phyloP scores from a whole-genome alignment of 2,329 filamentous ascomycete species.

The Sporothrix protearum region DNA sequence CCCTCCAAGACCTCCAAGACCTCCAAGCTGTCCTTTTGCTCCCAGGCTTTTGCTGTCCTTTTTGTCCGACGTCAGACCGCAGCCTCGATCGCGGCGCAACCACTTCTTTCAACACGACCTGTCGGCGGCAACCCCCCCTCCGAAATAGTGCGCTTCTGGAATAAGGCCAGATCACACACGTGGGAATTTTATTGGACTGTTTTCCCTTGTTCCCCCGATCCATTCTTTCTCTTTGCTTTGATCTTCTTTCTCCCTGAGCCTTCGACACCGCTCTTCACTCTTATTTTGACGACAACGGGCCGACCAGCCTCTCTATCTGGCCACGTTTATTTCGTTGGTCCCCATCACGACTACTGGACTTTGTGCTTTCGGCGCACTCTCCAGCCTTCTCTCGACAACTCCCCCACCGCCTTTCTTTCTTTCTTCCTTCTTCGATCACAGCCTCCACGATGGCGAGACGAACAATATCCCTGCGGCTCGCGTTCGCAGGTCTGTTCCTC shows the following conservation, averaged over 20 bases:
- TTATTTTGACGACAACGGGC: background rate
- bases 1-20: constrained; percentile 24
- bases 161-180: constrained; percentile 22
- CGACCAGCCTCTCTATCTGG: background rate
- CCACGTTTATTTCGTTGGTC: background rate
- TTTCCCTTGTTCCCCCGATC: background rate
- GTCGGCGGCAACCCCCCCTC: background rate
- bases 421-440: background rate
- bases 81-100: constrained; percentile 11
- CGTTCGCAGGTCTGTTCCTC: constrained; percentile 42
- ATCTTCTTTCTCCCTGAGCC: background rate
- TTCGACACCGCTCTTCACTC: background rate
- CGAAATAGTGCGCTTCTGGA: background rate
- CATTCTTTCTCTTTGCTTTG: background rate
- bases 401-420: background rate
- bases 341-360: background rate
- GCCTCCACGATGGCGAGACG: constrained; percentile 38
- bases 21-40: constrained; percentile 24
- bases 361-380: background rate
- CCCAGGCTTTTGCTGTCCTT: constrained; percentile 1
- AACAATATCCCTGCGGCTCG: constrained; percentile 36
- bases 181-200: background rate
- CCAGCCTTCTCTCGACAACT: background rate
- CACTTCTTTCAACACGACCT: background rate
- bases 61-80: constrained; percentile 15